These are phyloP conservation scores for Heritiera fomes DNA, from an alignment of 345 rosid species.

Conservation along the genomic window DNA sequence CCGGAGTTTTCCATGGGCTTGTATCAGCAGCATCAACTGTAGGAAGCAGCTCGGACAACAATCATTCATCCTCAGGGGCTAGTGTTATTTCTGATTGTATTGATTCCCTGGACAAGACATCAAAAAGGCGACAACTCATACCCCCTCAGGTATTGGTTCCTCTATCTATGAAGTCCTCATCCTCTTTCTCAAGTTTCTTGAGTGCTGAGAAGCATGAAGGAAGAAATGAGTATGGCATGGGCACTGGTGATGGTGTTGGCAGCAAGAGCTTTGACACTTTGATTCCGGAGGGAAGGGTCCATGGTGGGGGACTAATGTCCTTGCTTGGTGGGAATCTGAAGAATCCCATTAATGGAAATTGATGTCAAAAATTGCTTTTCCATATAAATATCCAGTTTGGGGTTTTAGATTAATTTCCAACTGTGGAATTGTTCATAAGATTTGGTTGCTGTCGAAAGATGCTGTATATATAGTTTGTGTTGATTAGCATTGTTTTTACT, in stretches of 20 bases:
- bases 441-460: conserved; percentile 11
- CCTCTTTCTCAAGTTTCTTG: conserved; percentile 38
- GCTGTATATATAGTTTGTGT: conserved; percentile 15
- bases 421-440: conserved; percentile 35
- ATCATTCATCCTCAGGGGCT: conserved; percentile 53
- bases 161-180: conserved; percentile 70
- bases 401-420: not conserved
- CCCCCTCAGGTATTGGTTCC: conserved; percentile 93
- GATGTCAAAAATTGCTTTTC: conserved; percentile 21
- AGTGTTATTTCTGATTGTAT: conserved; percentile 65
- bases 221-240: conserved; percentile 24
- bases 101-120: conserved; percentile 54
- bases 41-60: conserved; percentile 52
- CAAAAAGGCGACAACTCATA: conserved; percentile 59
- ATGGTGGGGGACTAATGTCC: conserved; percentile 93
- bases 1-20: conserved; percentile 87
- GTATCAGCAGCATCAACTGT: conserved; percentile 59
- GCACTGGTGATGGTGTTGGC: conserved; percentile 28
- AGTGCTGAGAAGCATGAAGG: conserved; percentile 41
- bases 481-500: not conserved
- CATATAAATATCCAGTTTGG: conserved; percentile 16
- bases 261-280: conserved; percentile 45
- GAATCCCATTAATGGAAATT: conserved; percentile 54
- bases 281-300: conserved; percentile 97
- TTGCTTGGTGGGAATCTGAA: conserved; percentile 70